These are phyloP conservation scores for Bocquillonia castaneifolia DNA, from an alignment of 441 rosid genomes.

Conservation along the genomic window DNA sequence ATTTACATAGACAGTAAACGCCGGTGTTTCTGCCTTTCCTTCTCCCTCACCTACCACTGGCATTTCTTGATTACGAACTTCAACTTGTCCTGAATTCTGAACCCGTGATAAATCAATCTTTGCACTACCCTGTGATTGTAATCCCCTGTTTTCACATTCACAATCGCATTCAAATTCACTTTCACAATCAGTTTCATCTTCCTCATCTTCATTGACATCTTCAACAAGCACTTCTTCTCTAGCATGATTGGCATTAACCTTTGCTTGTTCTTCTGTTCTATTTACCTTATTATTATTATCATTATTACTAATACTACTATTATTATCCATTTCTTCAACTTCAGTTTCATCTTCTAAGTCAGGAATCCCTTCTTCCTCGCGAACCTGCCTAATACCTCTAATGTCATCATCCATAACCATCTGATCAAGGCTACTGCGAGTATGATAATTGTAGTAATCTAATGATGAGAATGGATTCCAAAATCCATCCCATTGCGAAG, in stretches of 20 bases:
- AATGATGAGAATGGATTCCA: slow-evolving; percentile 95
- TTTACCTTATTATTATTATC: slow-evolving; percentile 25
- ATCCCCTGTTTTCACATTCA: slow-evolving; percentile 31
- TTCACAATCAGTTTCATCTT: slow-evolving; percentile 40
- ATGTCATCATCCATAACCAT: slow-evolving; percentile 65
- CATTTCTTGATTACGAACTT: slow-evolving; percentile 50
- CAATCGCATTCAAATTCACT: slow-evolving; percentile 38
- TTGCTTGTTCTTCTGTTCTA: slow-evolving; percentile 31
- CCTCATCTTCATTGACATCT: slow-evolving; percentile 58
- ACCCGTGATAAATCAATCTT: slow-evolving; percentile 44
- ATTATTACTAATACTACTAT: too few species aligned
- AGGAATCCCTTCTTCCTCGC: slow-evolving; percentile 98
- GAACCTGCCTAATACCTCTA: slow-evolving; percentile 76
- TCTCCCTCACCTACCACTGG: slow-evolving; percentile 39
- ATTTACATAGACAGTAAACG: slow-evolving; percentile 89
- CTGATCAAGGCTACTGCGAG: slow-evolving; percentile 52
- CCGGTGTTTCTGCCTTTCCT: slow-evolving; percentile 54
- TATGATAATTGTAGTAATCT: slow-evolving; percentile 70
- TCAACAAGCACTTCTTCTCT: slow-evolving; percentile 76
- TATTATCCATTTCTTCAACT: slow-evolving; percentile 47
- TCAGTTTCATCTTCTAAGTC: slow-evolving; percentile 86
- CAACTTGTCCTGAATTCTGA: slow-evolving; percentile 50
- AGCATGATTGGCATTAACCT: slow-evolving; percentile 26
- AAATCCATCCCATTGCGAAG: slow-evolving; percentile 91
- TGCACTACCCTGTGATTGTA: slow-evolving; percentile 39